Evolutionary conservation across 2,329 filamentous ascomycete genomes (phyloP), one percentile per base, ranked within the genome.

Genomic region (Aspergillus sojae): DNA sequence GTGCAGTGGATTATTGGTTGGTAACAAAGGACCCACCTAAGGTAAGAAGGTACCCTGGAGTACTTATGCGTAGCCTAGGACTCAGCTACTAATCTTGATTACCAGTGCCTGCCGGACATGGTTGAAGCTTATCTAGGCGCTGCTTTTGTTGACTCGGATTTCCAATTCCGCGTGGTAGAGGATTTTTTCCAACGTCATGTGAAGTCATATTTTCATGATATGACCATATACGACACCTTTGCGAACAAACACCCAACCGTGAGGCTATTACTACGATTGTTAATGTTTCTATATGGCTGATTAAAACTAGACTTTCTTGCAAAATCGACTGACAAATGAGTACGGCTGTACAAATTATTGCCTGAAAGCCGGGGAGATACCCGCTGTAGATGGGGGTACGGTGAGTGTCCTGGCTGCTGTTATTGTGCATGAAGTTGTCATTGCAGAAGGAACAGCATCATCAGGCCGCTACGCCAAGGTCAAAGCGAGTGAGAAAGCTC

Each of bases 91-190:
- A 53, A 66, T 16, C 9, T 65, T 14, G 63, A 16, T 6, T 0
- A 21, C 41, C 60, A 83, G 79, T 88, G 85, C 59, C 86, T 98
- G 6, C 88, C 94, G 0, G 95, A 99, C 76, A 87, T 97, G 43
- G 83, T 98, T 4, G 95, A 99, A 82, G 88, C 94, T 0, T 95
- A 93, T 70, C 81, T 97, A 3, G 95, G 93, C 1, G 94, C 94
- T 23, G 84, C 97, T 26, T 98, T 98, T 74, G 91, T 99, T 12
- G 95, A 99, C 77, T 91, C 92, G 0, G 82, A 85, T 53, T 98
- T 94, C 78, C 81, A 95, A 72, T 97, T 90, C 76, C 75, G 76
- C 14, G 83, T 88, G 21, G 90, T 98, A 1, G 87, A 91, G 66
- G 74, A 75, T 0, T 98, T 99, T 79, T 97, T 97, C 77, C 78